Evolutionary conservation across 306 rosid genomes (phyloP).

Genomic region (Vicia sativa): DNA sequence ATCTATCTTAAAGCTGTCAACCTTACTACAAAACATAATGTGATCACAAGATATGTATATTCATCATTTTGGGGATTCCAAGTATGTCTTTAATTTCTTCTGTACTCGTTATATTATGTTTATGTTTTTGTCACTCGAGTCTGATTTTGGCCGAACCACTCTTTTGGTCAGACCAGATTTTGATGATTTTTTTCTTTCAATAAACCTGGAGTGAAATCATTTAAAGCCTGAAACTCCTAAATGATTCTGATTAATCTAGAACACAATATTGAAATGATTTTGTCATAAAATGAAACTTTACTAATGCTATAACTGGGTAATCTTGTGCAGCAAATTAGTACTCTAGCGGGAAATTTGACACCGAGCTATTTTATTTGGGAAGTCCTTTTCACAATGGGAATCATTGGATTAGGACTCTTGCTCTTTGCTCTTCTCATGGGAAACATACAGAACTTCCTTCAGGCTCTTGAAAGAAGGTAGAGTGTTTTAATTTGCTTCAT

Average conservation of each 20-base stretch:
- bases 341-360: constrained; percentile 71
- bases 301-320: constrained; percentile 27
- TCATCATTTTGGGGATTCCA: constrained; percentile 92
- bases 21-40: constrained; percentile 48
- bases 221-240: too few species aligned
- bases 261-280: constrained; percentile 1
- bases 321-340: constrained; percentile 84
- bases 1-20: constrained; percentile 59
- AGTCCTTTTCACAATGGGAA: constrained; percentile 71
- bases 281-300: constrained; percentile 21
- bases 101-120: not conserved
- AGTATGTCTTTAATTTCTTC: constrained; percentile 47
- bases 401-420: constrained; percentile 76
- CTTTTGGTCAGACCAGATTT: too few species aligned
- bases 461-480: constrained; percentile 83
- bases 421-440: constrained; percentile 91
- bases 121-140: too few species aligned
- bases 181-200: too few species aligned
- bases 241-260: not conserved
- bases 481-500: not conserved
- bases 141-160: too few species aligned
- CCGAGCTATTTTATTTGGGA: constrained; percentile 83
- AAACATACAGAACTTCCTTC: constrained; percentile 86
- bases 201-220: too few species aligned
- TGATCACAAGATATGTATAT: constrained; percentile 64